Percentiles rank a stretch among this genome's conserved stretches.
Conservation (phyloP, 2,329 filamentous ascomycete species). For the Claviceps sp. region DNA sequence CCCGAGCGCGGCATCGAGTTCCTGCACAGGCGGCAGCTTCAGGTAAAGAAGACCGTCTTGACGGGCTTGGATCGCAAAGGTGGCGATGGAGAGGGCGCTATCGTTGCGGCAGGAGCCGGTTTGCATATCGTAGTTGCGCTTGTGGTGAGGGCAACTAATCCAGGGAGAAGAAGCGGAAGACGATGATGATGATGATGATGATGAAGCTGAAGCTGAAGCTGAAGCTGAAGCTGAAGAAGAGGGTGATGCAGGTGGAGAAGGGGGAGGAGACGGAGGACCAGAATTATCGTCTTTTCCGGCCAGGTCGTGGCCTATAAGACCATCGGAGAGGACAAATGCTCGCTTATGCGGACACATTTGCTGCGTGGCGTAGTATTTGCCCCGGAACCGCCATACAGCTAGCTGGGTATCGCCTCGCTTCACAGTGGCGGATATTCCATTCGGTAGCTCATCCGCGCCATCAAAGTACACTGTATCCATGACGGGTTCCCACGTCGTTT, state of each 20-base stretch:
- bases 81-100: constrained; percentile 62
- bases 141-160: constrained; percentile 80
- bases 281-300: constrained; percentile 17
- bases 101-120: constrained; percentile 66
- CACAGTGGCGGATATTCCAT: constrained; percentile 62
- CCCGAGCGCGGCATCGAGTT: constrained; percentile 66
- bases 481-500: constrained; percentile 63
- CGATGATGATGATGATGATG: background rate
- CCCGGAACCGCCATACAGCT: constrained; percentile 71
- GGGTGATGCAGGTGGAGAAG: too few relatives aligned
- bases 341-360: constrained; percentile 94
- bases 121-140: constrained; percentile 72
- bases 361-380: constrained; percentile 72
- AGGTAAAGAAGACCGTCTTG: constrained; percentile 65
- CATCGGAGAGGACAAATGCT: constrained; percentile 78
- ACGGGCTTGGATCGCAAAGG: constrained; percentile 63
- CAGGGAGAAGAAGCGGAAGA: constrained; percentile 37
- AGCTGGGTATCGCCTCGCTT: constrained; percentile 84
- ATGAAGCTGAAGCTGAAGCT: background rate
- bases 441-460: constrained; percentile 46
- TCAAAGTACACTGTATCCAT: constrained; percentile 58
- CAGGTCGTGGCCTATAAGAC: constrained; percentile 49
- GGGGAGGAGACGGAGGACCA: too few relatives aligned
- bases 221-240: background rate
- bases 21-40: constrained; percentile 65